Evolutionary conservation across 306 rosid species (phyloP).

Genomic region (Begonia fuchsioides): DNA sequence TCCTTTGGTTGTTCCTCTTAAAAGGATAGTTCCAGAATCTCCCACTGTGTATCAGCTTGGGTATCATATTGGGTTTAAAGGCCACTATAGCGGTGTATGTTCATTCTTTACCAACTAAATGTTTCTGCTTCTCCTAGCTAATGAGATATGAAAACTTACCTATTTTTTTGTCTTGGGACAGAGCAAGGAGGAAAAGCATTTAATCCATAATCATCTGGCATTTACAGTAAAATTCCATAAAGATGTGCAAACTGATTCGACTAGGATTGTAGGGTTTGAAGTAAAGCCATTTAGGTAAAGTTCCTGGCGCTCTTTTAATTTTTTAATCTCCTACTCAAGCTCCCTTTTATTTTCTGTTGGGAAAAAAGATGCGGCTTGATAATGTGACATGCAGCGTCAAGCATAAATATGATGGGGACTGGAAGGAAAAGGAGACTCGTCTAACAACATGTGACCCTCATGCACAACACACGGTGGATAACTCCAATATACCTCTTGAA

Average conservation of each 20-base stretch:
- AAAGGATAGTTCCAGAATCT: slow-evolving; percentile 54
- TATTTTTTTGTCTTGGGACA: slow-evolving; percentile 21
- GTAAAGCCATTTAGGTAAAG: slow-evolving; percentile 34
- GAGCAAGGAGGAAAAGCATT: slow-evolving; percentile 73
- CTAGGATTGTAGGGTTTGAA: slow-evolving; percentile 91
- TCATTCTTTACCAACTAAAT: slow-evolving; percentile 5
- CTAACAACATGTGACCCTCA: slow-evolving; percentile 91
- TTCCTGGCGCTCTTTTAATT: too few relatives aligned
- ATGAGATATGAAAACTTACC: slow-evolving; percentile 11
- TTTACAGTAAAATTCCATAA: slow-evolving; percentile 70
- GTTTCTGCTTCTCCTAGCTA: background rate
- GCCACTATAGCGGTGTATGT: slow-evolving; percentile 59
- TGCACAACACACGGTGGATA: slow-evolving; percentile 58
- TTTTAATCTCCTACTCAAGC: too few relatives aligned
- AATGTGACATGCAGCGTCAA: slow-evolving; percentile 43
- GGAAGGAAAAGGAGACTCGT: slow-evolving; percentile 52
- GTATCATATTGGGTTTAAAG: slow-evolving; percentile 68
- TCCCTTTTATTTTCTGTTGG: slow-evolving; percentile 9
- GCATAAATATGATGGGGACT: slow-evolving; percentile 77
- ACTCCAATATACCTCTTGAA: slow-evolving; percentile 83
- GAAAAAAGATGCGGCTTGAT: background rate
- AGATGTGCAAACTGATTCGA: slow-evolving; percentile 53
- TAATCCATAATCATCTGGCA: slow-evolving; percentile 82
- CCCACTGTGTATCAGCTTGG: slow-evolving; percentile 83
- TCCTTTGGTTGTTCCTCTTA: slow-evolving; percentile 67